Evolutionary conservation across 1,284 basidiomycete genomes (phyloP), one percentile per base, ranked within the genome.

Genomic region (Athelia psychrophila): DNA sequence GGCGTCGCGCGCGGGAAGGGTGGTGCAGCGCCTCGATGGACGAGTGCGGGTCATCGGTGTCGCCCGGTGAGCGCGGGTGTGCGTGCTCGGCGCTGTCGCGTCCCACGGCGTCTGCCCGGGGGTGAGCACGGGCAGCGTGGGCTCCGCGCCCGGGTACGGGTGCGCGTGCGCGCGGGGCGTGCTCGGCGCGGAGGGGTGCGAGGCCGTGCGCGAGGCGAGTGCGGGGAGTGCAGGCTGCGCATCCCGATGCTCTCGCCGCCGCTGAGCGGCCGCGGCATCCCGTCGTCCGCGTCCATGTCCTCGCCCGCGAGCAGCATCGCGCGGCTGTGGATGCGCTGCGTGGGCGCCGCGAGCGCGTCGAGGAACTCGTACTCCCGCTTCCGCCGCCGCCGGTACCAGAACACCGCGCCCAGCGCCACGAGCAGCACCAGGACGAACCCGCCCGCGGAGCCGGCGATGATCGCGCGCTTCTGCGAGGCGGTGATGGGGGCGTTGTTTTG

Each of bases 81-180:
- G 10, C 24, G 25, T 19, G 25, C 23, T 23, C 44, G n/a, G 23
- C 23, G 25, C 9, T 46, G 22, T 27, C 19, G 44, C n/a, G n/a
- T n/a, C n/a, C n/a, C n/a, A n/a, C n/a, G n/a, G 8, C 5, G 22
- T 30, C 5, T 13, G 44, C 16, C 36, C 54, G 54, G 54, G 13
- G 53, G n/a, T 9, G 38, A 16, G 38, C n/a, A n/a, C n/a, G 38
- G 20, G 8, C 6, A 42, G 27, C 13, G 27, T 13, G 13, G 27
- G 27, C 27, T 76, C 77, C 33, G 81, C 80, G 40, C 72, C 76
- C n/a, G n/a, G n/a, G n/a, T n/a, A n/a, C n/a, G n/a, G n/a, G n/a
- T 2, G 71, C 71, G 15, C 77, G 67, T 13, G 74, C 58, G n/a
- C 53, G 69, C 15, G 6, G 24, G 10, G 10, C 24, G 25, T 19